Evolutionary conservation across 1,284 basidiomycete genomes (phyloP), one percentile per base, ranked within the genome.

Genomic region (Ustilago hordei): DNA sequence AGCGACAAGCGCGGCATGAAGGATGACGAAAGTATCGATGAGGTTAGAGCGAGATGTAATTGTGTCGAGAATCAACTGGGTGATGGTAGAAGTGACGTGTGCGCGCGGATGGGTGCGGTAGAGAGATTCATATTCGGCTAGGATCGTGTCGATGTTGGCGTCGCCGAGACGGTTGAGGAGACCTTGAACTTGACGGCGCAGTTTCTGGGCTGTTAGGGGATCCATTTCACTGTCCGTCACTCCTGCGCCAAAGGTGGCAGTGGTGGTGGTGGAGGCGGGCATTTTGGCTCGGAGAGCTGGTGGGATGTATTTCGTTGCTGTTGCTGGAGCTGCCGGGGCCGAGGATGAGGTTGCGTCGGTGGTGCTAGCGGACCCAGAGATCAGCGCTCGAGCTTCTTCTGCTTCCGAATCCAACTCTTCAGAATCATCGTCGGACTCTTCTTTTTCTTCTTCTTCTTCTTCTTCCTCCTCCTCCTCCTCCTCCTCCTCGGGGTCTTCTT

Each of bases 1-100:
- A 0, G 93, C 91, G 32, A 97, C 90, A 50, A 99, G 91, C 0
- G 94, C 93, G 0, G 95, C 95, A 84, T 98, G 92, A 5, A 98
- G 89, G 15, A 95, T 92, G 58, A 98, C 93, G 81, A 95, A 95
- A 2, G 93, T 93, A 85, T 98, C 86, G 57, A 84, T 95, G 56
- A 98, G 89, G 56, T 93, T 92, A 0, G 93, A 91, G 84, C 93
- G 92, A 17, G 92, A 90, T 1, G 94, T 91, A 56, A 97, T 93
- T 50, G 93, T 92, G 60, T 92, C 90, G 60, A 97, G 90, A 60
- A 98, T 90, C 53, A 97, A 89, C 2, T 87, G 89, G 3, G 93
- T 94, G 50, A 98, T 85, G 0, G 91, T 91, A 0, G 92, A 90
- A 0, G 95, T 94, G 3, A 98, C 92, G 80, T 97, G 93, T 92